Conservation (phyloP, 1,284 basidiomycete genomes). For the Chiua sp. region DNA sequence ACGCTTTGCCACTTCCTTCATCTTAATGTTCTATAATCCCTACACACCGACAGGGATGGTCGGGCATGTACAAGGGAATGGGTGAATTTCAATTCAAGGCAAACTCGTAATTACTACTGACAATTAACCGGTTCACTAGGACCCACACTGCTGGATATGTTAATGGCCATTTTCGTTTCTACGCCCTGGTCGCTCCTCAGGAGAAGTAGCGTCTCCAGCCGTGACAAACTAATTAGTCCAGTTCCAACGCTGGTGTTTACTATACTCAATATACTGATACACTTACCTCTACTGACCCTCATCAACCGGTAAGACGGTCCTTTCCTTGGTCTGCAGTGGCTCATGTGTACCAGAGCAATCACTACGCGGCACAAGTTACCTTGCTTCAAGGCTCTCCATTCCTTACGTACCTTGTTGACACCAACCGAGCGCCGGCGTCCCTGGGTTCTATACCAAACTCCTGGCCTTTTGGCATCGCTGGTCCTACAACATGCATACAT, state of each 20-base stretch:
- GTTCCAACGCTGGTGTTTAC: constrained; percentile 64
- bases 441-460: constrained; percentile 83
- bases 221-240: constrained; percentile 67
- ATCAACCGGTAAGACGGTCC: constrained; percentile 69
- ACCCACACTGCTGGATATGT: constrained; percentile 67
- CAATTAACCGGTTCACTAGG: constrained; percentile 65
- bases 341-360: constrained; percentile 61
- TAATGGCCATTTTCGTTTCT: constrained; percentile 58
- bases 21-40: not conserved
- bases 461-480: constrained; percentile 77
- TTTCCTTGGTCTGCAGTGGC: not conserved
- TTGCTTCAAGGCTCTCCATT: constrained; percentile 62
- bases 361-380: constrained; percentile 86
- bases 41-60: constrained; percentile 63
- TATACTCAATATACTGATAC: constrained; percentile 69
- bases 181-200: constrained; percentile 60
- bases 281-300: constrained; percentile 78
- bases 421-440: constrained; percentile 82
- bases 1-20: constrained; percentile 16
- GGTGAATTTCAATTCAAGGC: constrained; percentile 54
- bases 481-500: constrained; percentile 71
- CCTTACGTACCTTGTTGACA: constrained; percentile 78
- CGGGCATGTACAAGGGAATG: constrained; percentile 83
- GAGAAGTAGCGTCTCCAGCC: constrained; percentile 54
- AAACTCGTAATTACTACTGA: constrained; percentile 14